Evolutionary conservation across 495 filamentous ascomycete species (phyloP), one percentile per base, ranked within the genome.

Genomic region (Hyaloscypha finlandica): DNA sequence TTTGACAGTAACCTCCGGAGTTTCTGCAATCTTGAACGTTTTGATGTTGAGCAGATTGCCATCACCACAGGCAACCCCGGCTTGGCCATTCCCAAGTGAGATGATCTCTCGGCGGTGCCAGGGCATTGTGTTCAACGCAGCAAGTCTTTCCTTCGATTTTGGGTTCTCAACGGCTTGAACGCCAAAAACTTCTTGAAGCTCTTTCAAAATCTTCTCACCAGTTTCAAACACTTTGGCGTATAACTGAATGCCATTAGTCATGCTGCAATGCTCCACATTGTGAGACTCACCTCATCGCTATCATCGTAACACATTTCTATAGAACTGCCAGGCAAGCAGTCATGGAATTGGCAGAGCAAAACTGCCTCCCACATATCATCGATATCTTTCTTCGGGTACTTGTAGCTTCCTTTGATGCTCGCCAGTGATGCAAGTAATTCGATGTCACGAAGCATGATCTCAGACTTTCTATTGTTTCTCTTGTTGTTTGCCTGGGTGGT

Each of bases 251-350:
- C 48, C 30, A 22, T 72, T 89, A 64, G 3, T 64, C 35, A 30
- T 30, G 16, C n/a, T 65, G 55, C 8, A 37, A 8, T 45, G 9
- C 20, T 56, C 25, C 2, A 16, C 9, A 53, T 19, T 63, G 48
- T 29, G 11, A 16, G 54, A 48, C 68, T 66, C 62, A 73, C 71
- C 64, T 92, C 82, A 71, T 96, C 89, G 0, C 92, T 95, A 70
- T 99, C 95, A 72, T 92, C 90, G 74, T 97, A 97, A 75, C 91
- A 94, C 94, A 99, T 97, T 75, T 94, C 93, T 67, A 99, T 98
- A 20, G 87, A 89, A 73, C 90, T 96, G n/a, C 95, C 95, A 11
- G 95, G 95, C 42, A 99, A 80, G 74, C 94, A 97, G 74, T 99
- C 95, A 73, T 99, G 95, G 81, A 98, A 98, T 71, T 99, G 95